A percentile compares a stretch with the other conserved stretches of the same genome.
These are phyloP conservation scores for Bipolaris bicolor DNA, from an alignment of 2,329 filamentous ascomycete genomes.

Conservation along the genomic window DNA sequence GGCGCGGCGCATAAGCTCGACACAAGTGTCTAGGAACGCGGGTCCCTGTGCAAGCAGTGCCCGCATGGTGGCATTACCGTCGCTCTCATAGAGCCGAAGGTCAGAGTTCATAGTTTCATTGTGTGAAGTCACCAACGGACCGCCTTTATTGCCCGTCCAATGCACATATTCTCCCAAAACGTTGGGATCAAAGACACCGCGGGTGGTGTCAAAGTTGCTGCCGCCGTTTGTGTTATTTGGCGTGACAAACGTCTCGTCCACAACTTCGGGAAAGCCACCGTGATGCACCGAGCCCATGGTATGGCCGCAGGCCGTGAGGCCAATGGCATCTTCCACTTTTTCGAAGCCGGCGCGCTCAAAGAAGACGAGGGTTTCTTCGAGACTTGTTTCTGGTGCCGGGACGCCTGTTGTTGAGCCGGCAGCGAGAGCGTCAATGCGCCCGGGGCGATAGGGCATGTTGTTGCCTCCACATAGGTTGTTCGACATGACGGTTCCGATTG, in stretches of 20 bases:
- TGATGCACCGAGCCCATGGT: slow-evolving; percentile 39
- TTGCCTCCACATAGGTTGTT: slow-evolving; percentile 35
- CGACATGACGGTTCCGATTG: slow-evolving; percentile 31
- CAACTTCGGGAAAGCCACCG: slow-evolving; percentile 35
- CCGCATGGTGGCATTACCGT: slow-evolving; percentile 34
- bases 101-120: slow-evolving; percentile 37
- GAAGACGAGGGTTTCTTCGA: slow-evolving; percentile 25
- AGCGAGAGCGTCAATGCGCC: slow-evolving; percentile 33
- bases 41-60: slow-evolving; percentile 15
- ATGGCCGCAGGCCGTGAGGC: slow-evolving; percentile 39
- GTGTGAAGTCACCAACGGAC: slow-evolving; percentile 29
- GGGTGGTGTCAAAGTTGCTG: slow-evolving; percentile 36
- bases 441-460: slow-evolving; percentile 29
- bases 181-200: slow-evolving; percentile 30
- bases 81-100: slow-evolving; percentile 33
- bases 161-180: slow-evolving; percentile 38
- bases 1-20: slow-evolving; percentile 9
- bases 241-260: slow-evolving; percentile 23
- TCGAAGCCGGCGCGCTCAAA: slow-evolving; percentile 37
- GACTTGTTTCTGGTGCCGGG: slow-evolving; percentile 32
- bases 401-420: slow-evolving; percentile 31
- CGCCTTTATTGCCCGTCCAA: slow-evolving; percentile 30
- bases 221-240: slow-evolving; percentile 31
- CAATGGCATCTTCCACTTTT: slow-evolving; percentile 29
- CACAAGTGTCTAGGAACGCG: slow-evolving; percentile 8